Conservation (phyloP, 1,139 yeast genomes). For the Pichia kudriavzevii region DNA sequence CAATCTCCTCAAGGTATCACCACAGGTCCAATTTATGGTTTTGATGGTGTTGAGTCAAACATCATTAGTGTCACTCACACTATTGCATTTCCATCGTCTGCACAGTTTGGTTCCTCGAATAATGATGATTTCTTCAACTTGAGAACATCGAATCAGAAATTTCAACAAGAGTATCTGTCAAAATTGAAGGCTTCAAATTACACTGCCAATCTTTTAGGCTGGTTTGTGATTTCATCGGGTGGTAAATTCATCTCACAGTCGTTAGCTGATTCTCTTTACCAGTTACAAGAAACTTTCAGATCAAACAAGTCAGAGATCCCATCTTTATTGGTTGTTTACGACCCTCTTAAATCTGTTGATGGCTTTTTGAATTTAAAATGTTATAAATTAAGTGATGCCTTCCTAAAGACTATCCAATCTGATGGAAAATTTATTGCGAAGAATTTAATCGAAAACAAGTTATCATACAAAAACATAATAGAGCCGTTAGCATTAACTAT, state of each 20-base stretch:
- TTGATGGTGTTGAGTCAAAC: constrained; percentile 47
- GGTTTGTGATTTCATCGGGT: constrained; percentile 67
- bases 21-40: constrained; percentile 73
- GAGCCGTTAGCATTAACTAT: constrained; percentile 65
- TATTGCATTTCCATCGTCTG: constrained; percentile 32
- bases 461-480: constrained; percentile 62
- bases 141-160: constrained; percentile 52
- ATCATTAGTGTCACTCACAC: constrained; percentile 51
- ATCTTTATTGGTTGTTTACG: constrained; percentile 59
- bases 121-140: constrained; percentile 48
- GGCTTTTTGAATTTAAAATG: constrained; percentile 58
- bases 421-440: constrained; percentile 62
- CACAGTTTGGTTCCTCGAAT: constrained; percentile 43
- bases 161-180: constrained; percentile 62
- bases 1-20: constrained; percentile 60
- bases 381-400: constrained; percentile 57
- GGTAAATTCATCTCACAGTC: constrained; percentile 65
- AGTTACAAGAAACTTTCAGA: constrained; percentile 46
- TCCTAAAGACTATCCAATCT: constrained; percentile 39
- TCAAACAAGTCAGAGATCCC: constrained; percentile 39
- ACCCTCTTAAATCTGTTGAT: constrained; percentile 60
- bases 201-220: constrained; percentile 73
- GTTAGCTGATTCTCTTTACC: constrained; percentile 57
- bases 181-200: constrained; percentile 56
- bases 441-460: constrained; percentile 50